These are phyloP conservation scores for Flaveria sonorensis DNA, from an alignment of 129 eudicot species.

Conservation along the genomic window DNA sequence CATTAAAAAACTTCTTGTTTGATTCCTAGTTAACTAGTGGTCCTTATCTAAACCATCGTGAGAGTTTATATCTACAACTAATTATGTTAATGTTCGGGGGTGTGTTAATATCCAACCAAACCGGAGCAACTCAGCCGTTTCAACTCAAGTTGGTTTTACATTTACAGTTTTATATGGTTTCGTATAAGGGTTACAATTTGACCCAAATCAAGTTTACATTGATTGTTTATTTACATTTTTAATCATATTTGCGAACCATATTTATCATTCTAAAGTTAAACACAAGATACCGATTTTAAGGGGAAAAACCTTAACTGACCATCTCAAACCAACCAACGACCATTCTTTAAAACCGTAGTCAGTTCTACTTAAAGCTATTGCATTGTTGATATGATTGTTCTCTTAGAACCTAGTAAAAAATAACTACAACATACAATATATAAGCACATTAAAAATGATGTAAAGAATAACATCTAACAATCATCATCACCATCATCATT, in stretches of 20 bases:
- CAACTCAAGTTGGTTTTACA: too few species aligned
- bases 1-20: too few species aligned
- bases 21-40: too few species aligned
- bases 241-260: background rate
- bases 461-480: conserved; percentile 39
- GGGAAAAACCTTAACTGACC: too few species aligned
- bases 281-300: background rate
- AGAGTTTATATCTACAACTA: too few species aligned
- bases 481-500: background rate
- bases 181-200: too few species aligned
- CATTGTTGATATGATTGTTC: background rate
- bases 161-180: too few species aligned
- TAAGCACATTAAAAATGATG: conserved; percentile 12
- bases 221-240: background rate
- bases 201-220: too few species aligned
- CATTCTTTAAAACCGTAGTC: background rate
- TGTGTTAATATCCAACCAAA: too few species aligned
- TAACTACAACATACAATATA: background rate
- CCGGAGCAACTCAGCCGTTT: too few species aligned
- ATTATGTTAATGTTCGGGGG: too few species aligned
- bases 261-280: background rate
- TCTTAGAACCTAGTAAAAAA: background rate
- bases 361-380: background rate
- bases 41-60: too few species aligned
- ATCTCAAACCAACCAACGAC: background rate